Base-by-base conservation (phyloP, 108 stramenopile genomes). In the Parmales sp. region DNA sequence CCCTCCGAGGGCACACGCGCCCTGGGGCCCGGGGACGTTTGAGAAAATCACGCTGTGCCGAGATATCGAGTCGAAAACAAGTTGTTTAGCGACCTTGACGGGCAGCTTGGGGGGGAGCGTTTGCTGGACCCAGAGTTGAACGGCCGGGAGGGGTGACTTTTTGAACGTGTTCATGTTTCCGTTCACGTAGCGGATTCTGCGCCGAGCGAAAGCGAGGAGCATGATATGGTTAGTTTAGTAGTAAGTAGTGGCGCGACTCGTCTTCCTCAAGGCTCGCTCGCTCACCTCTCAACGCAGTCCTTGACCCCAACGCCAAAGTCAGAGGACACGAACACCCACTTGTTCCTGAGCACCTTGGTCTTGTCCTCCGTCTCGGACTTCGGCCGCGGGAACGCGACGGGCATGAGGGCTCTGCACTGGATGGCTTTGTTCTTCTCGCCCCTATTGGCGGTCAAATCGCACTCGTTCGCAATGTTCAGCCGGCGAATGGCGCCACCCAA, bases 21-120 rank as follows among this genome's bases (percentile, higher is more conserved):
- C 20, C 18, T 18, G 25, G 3, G 74, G 63, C 3, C 74, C 74
- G 31, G 74, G 74, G 18, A 74, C 69, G 69, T 74, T 74, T 31
- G 68, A 60, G 63, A 74, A 70, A 11, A 74, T 66, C 2, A 74
- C 38, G n/a, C 46, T 51, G 64, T 74, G 74, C 4, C 74, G 16
- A 22, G 28, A 63, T 41, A 74, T 70, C 2, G 69, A 38, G 67
- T 74, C 74, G 60, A 34, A 70, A 9, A 65, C 69, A 9, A 64
- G 51, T 36, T 74, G 69, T 7, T 41, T 60, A 5, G 26, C 68
- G 37, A 65, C 18, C 3, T 22, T 63, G 1, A 48, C 22, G 8
- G 74, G 74, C 9, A 64, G 38, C 31, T 63, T 34, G 11, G 67
- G 48, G 26, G 63, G 38, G 74, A 74, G n/a, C 1, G 34, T 54